Evolutionary conservation across 306 rosid species (phyloP), one percentile per base, ranked within the genome.

Genomic region (Gleditsia sinensis): DNA sequence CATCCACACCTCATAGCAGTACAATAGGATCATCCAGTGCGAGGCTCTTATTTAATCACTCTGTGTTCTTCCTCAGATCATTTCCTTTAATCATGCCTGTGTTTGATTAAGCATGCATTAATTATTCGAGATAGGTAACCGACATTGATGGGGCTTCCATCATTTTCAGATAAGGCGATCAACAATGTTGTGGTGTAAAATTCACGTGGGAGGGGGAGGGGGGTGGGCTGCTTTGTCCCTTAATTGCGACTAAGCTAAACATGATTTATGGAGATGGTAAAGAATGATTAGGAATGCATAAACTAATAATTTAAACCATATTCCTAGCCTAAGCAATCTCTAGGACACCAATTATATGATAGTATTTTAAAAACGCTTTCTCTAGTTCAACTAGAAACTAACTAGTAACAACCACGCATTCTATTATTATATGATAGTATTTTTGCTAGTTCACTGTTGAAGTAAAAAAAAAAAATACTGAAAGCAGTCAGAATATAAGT

Each of bases 221-320:
- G 28, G 43, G 30, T 75, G 88, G 83, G 67, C 69, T 84, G 62
- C 84, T 71, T 33, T 75, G 88, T 78, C 84, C 78, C 86, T 81
- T 60, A 59, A 43, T 59, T 66, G 64, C 81, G 28, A 30, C 50
- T 40, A 19, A 49, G 25, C 50, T n/a, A 56, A 59, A 69, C 75
- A 71, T 45, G 3, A 60, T 60, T 68, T 72, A 59, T 14, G 37
- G 0, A 19, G 16, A 45, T 45, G 50, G 50, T 13, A 67, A 65
- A 28, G 11, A 60, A 19, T 27, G 42, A 66, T 71, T 49, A 49
- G 9, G 6, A 36, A 24, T 27, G 9, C 39, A 45, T 36, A 24
- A 54, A 64, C 64, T 59, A 7, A 36, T 39, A 17, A 64, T 16
- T 3, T 51, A 33, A 11, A 70, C 17, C 3, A 24, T 16, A 17